These are phyloP conservation scores for Hyaloscypha variabilis DNA, from an alignment of 495 filamentous ascomycete species.

Conservation along the genomic window DNA sequence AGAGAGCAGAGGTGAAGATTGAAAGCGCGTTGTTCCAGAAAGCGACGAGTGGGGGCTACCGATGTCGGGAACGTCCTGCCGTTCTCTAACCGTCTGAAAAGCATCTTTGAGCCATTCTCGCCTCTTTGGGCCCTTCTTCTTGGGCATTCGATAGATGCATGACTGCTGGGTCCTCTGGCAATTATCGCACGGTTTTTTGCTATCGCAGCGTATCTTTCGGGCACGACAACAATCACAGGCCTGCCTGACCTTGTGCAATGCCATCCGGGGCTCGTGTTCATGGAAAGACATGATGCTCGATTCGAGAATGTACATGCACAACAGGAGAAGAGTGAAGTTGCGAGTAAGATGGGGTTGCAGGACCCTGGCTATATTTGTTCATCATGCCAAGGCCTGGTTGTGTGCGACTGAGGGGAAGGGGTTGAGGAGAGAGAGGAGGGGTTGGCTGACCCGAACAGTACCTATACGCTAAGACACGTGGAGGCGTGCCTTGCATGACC, in stretches of 20 bases:
- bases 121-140: slow-evolving; percentile 23
- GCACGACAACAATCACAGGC: slow-evolving; percentile 30
- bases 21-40: background rate
- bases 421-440: too few species aligned
- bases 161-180: slow-evolving; percentile 8
- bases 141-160: slow-evolving; percentile 23
- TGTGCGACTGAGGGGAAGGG: too few species aligned
- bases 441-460: too few species aligned
- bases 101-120: background rate
- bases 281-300: slow-evolving; percentile 10
- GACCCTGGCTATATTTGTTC: too few species aligned
- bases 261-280: background rate
- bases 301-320: background rate
- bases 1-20: slow-evolving; percentile 18
- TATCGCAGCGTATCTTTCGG: slow-evolving; percentile 31
- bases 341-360: too few species aligned
- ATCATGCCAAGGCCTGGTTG: too few species aligned
- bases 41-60: background rate
- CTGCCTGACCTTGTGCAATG: slow-evolving; percentile 18
- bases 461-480: too few species aligned
- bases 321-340: too few species aligned
- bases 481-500: too few species aligned
- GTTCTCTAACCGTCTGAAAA: background rate
- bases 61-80: background rate
- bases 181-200: slow-evolving; percentile 19